A percentile compares a stretch with the other conserved stretches of the same genome.
Conservation (phyloP, 2,329 filamentous ascomycete species). For the Apiospora koreana region DNA sequence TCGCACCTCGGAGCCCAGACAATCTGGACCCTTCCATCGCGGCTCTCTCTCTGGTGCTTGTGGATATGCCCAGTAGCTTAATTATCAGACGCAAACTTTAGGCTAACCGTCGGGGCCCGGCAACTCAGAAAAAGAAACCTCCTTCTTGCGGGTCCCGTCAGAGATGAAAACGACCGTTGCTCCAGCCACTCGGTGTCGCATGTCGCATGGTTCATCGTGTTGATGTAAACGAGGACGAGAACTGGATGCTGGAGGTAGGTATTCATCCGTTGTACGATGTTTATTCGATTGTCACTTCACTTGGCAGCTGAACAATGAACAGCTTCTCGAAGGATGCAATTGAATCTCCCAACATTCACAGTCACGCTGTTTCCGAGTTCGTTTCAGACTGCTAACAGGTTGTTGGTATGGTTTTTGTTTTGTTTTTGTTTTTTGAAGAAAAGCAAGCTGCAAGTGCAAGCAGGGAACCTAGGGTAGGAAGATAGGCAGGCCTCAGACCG, state of each 20-base stretch:
- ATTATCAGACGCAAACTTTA: neutral
- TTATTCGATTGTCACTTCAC: neutral
- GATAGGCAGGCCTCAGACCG: conserved; percentile 8
- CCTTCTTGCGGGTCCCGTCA: neutral
- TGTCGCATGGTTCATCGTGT: neutral
- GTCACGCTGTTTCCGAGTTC: neutral
- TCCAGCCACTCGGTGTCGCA: neutral
- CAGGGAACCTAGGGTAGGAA: neutral
- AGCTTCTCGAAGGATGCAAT: neutral
- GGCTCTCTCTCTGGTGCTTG: neutral
- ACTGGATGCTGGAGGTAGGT: no score
- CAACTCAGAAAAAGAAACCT: neutral
- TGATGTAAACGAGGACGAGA: neutral
- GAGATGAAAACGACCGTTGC: conserved; percentile 1
- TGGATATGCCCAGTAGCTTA: neutral
- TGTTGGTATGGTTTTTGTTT: no score
- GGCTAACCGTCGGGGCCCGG: neutral
- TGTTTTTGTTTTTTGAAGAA: neutral
- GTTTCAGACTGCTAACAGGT: neutral
- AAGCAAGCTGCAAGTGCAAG: neutral
- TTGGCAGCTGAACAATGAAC: neutral
- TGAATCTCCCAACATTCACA: neutral
- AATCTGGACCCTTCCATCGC: neutral
- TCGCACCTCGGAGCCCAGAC: neutral
- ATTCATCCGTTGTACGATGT: neutral